Evolutionary conservation across 768 basidiomycete genomes (phyloP).

Genomic region (Leccinum variicolor): DNA sequence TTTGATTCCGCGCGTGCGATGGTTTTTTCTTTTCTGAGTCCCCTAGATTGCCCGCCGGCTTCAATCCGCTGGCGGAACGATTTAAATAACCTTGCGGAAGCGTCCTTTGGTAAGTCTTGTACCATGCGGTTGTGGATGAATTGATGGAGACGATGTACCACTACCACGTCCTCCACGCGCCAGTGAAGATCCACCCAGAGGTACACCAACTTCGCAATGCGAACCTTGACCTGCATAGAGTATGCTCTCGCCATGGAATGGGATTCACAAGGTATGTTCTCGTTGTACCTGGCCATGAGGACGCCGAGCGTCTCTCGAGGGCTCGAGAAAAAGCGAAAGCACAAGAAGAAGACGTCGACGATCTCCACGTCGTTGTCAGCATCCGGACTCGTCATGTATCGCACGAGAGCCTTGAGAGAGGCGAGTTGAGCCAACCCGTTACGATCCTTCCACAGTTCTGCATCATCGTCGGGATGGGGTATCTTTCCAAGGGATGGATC

Average conservation of each 20-base stretch:
- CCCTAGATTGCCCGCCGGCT: slow-evolving; percentile 20
- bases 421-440: slow-evolving; percentile 30
- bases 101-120: slow-evolving; percentile 26
- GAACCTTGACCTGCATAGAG: slow-evolving; percentile 48
- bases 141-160: slow-evolving; percentile 29
- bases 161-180: slow-evolving; percentile 46
- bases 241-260: slow-evolving; percentile 38
- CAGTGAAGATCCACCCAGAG: slow-evolving; percentile 75
- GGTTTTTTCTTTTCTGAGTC: slow-evolving; percentile 26
- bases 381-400: slow-evolving; percentile 44
- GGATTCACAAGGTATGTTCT: slow-evolving; percentile 18
- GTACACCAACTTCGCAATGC: slow-evolving; percentile 58
- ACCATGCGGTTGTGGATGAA: slow-evolving; percentile 32
- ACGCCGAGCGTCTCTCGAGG: slow-evolving; percentile 44
- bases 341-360: slow-evolving; percentile 59
- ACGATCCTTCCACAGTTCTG: slow-evolving; percentile 28
- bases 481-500: slow-evolving; percentile 28
- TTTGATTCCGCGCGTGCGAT: slow-evolving; percentile 21
- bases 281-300: slow-evolving; percentile 50
- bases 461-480: slow-evolving; percentile 27
- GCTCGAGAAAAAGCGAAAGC: slow-evolving; percentile 65
- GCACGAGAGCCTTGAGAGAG: slow-evolving; percentile 42
- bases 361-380: slow-evolving; percentile 40
- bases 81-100: slow-evolving; percentile 27
- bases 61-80: slow-evolving; percentile 30